Evolutionary conservation across 1,139 yeast species (phyloP).

Genomic region (Protomyces pachydermus): DNA sequence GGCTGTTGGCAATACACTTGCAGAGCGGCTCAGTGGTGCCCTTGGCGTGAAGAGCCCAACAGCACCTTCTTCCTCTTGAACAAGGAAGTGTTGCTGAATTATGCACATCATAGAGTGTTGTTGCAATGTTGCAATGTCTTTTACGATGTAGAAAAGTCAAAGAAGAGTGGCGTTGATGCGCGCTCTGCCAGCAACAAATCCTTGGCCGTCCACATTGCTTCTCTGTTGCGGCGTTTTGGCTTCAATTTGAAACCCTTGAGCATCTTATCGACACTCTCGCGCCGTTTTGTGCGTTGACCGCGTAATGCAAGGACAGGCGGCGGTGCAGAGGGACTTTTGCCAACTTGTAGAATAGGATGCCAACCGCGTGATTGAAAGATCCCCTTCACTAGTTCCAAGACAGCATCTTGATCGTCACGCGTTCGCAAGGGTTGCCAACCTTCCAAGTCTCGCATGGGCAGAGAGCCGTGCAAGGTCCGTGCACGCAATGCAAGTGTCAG

Average conservation of each 20-base stretch:
- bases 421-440: background rate
- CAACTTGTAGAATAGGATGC: background rate
- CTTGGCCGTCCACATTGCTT: background rate
- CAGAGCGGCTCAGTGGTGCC: background rate
- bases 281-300: background rate
- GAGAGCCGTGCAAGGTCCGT: background rate
- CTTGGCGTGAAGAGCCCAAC: background rate
- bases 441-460: background rate
- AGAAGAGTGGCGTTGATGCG: background rate
- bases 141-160: background rate
- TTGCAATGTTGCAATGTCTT: background rate
- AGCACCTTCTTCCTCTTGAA: background rate
- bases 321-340: background rate
- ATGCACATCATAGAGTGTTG: background rate
- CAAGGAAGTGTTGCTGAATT: background rate
- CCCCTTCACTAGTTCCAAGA: background rate
- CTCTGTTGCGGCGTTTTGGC: background rate
- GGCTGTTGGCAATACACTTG: conserved; percentile 13
- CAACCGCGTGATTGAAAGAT: background rate
- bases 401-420: background rate
- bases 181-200: background rate
- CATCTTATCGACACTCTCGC: background rate
- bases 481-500: background rate
- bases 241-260: background rate
- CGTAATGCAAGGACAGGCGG: background rate